Base-by-base conservation (phyloP, 345 rosid species). In the Adansonia digitata region DNA sequence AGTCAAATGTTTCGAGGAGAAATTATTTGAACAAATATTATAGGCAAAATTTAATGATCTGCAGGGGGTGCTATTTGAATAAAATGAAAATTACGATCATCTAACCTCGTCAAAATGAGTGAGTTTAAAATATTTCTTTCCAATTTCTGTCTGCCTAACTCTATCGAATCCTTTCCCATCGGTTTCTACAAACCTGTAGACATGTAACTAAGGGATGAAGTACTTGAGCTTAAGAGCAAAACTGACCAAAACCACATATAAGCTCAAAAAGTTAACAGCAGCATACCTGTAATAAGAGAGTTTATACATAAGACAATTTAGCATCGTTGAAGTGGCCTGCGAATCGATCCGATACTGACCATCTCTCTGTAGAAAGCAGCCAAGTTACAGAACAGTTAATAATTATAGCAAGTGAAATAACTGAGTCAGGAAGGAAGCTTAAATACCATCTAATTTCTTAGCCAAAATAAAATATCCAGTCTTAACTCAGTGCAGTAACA, bases 111-210 rank as follows among this genome's bases (percentile, higher is more conserved):
- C 98, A 13, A 95, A 95, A 85, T 95, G 97, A 39, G 91, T 89
- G 42, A 95, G 97, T 82, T 91, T 95, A 77, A 95, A 89, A 82
- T 91, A 8, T 80, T 95, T 93, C 90, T 93, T 95, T 81, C 98
- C 99, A 66, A 91, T 95, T 87, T 95, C 98, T 69, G 98, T 90
- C 35, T 82, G 88, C 81, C 99, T 88, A 27, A 95, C 98, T 85
- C 97, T 90, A 82, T 95, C 98, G 72, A 72, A 95, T 48, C 80
- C 99, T 82, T 89, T 91, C n/a, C 99, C 99, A 82, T 95, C 99
- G 3, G 94, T 88, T 82, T 96, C 99, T 61, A 93, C 98, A 82
- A 96, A 96, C 85, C 99, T 96, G 90, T 9, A 81, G 26, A 60
- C 22, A 43, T 60, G 68, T 29, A 42, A 74, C 35, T 12, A 42